phyloP scores from a whole-genome alignment of 768 basidiomycete genomes.

The Butyriboletus loyo region DNA sequence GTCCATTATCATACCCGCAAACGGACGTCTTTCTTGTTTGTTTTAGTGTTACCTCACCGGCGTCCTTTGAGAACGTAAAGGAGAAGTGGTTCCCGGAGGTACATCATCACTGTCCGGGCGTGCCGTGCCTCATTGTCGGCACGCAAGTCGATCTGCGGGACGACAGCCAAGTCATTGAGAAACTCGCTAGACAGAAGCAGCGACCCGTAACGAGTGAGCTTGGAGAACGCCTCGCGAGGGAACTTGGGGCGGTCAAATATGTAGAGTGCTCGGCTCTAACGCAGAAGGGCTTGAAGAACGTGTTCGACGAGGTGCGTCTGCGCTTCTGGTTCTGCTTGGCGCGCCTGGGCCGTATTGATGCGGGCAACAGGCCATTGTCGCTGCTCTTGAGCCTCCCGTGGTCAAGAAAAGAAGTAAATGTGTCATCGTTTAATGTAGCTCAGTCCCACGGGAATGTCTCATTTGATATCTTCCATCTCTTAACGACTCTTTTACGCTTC shows the following conservation, averaged over 20 bases:
- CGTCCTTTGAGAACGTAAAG: conserved; percentile 99
- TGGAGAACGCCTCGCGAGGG: conserved; percentile 93
- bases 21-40: conserved; percentile 99
- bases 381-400: conserved; percentile 95
- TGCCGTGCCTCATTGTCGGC: conserved; percentile 98
- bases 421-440: conserved; percentile 70
- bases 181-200: conserved; percentile 95
- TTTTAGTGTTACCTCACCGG: conserved; percentile 97
- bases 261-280: conserved; percentile 99
- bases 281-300: conserved; percentile 99
- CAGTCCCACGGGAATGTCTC: conserved; percentile 26
- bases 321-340: background rate
- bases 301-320: conserved; percentile 92
- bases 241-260: conserved; percentile 97
- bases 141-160: conserved; percentile 98
- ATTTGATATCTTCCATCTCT: conserved; percentile 33
- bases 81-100: conserved; percentile 99
- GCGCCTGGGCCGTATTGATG: conserved; percentile 6
- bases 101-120: conserved; percentile 98
- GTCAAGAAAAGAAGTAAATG: conserved; percentile 78
- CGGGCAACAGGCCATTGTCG: conserved; percentile 78
- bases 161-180: conserved; percentile 90
- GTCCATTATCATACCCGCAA: conserved; percentile 98
- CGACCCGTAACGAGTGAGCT: conserved; percentile 83
- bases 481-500: conserved; percentile 34